A percentile compares a stretch with the other conserved stretches of the same genome.
phyloP scores from a whole-genome alignment of 2,329 filamentous ascomycete genomes.

The Venturia carpophila region DNA sequence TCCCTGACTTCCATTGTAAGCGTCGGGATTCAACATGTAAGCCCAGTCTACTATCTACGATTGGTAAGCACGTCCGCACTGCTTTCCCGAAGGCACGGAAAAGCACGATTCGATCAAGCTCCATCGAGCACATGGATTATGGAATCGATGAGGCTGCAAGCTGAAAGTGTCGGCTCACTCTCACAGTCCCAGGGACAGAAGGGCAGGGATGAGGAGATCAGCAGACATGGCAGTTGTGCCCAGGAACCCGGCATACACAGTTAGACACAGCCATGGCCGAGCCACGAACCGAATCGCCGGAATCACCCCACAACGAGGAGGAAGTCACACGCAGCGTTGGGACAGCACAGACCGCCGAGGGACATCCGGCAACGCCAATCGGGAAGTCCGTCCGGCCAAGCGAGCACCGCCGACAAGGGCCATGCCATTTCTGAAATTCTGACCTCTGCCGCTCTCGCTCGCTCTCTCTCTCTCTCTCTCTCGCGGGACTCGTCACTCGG shows the following conservation, averaged over 20 bases:
- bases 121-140: not conserved
- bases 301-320: not conserved
- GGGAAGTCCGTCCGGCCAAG: not conserved
- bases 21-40: too few species aligned
- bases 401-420: not conserved
- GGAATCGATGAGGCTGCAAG: not conserved
- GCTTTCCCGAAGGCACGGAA: too few species aligned
- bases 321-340: not conserved
- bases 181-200: too few species aligned
- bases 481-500: too few species aligned
- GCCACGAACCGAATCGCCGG: not conserved
- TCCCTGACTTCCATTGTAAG: too few species aligned
- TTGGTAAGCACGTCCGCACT: too few species aligned
- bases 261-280: too few species aligned
- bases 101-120: not conserved
- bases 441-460: too few species aligned
- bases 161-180: too few species aligned
- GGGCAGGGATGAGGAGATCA: not conserved
- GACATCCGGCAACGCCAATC: not conserved
- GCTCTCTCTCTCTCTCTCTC: too few species aligned
- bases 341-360: not conserved
- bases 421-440: not conserved
- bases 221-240: conserved; percentile 5
- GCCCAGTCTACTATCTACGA: too few species aligned
- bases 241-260: not conserved